These are phyloP conservation scores for Oryza officinalis DNA, from an alignment of 176 grass and related monocot species.

Conservation along the genomic window DNA sequence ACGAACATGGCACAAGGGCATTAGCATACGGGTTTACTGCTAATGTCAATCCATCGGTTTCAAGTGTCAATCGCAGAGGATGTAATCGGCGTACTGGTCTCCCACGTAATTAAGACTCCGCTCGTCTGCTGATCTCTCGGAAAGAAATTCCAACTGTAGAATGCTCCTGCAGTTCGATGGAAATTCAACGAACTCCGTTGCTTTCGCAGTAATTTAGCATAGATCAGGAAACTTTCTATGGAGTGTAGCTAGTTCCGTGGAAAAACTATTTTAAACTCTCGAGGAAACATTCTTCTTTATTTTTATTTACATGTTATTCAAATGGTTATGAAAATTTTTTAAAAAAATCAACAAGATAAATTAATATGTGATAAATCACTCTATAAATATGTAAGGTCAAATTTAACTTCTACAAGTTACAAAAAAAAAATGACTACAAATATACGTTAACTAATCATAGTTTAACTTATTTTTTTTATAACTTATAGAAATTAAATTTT, in stretches of 20 bases:
- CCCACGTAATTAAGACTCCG: neutral
- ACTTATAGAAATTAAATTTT: too few species aligned
- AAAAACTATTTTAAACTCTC: too few species aligned
- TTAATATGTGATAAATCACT: too few species aligned
- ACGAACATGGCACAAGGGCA: neutral
- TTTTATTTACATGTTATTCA: too few species aligned
- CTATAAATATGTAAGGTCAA: too few species aligned
- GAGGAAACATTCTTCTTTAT: too few species aligned
- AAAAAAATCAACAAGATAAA: too few species aligned
- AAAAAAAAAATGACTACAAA: too few species aligned
- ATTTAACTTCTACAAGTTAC: too few species aligned
- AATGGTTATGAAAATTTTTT: too few species aligned
- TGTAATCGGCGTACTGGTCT: neutral
- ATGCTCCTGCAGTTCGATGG: neutral
- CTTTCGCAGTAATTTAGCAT: neutral
- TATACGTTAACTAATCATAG: too few species aligned
- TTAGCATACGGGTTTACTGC: neutral
- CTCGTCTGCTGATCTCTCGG: neutral
- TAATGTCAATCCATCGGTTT: neutral
- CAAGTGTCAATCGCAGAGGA: neutral
- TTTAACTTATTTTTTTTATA: too few species aligned
- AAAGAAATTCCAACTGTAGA: neutral
- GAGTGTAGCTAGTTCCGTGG: neutral
- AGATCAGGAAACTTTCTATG: neutral
- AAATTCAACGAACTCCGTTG: neutral